Base-by-base conservation (phyloP, 2,329 filamentous ascomycete genomes). In the Diaporthe nobilis region DNA sequence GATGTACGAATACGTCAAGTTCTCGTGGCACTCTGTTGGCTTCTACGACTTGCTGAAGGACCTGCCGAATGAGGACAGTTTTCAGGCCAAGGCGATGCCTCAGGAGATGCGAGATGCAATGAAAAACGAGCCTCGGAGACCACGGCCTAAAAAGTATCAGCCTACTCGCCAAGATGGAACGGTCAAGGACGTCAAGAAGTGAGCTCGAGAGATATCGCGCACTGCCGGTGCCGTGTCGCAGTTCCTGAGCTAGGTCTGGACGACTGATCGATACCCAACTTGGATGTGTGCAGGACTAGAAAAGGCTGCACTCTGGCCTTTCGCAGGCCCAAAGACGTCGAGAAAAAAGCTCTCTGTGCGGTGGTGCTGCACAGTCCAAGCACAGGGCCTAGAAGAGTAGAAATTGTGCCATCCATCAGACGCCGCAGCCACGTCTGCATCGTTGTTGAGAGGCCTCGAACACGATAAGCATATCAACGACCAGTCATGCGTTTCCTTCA, bases 1-100 rank as follows among this genome's bases (percentile, higher is more conserved):
- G 1, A 39, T 74, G 17, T 12, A 34, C 17, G 72, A 76, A 17
- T 76, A 71, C 22, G 25, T 76, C 49, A 67, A 39, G 31, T 34
- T 31, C 28, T 39, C 44, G 9, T 63, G 55, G 63, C 25, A 20
- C 3, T 42, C 47, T 13, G 0, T 10, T 17, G 47, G 51, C 25
- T 71, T 76, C 20, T 76, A 74, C 9, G 12, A 49, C 1, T 39
- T 74, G 22, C 12, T 76, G 39, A n/a, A 10, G 20, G 17, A n/a
- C 17, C 22, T 75, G 31, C 74, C 74, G 31, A 60, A 34, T 25
- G 60, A 58, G 57, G 44, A 28, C 22, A 57, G 31, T 25, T n/a
- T 73, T 15, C 3, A 22, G 3, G 47, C n/a, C 17, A 57, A 25
- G 71, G 39, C 49, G 15, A 6, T 25, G 31, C 8, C 20, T 1